Base-by-base conservation (phyloP, 495 filamentous ascomycete genomes). In the Hypoxylon rickii region DNA sequence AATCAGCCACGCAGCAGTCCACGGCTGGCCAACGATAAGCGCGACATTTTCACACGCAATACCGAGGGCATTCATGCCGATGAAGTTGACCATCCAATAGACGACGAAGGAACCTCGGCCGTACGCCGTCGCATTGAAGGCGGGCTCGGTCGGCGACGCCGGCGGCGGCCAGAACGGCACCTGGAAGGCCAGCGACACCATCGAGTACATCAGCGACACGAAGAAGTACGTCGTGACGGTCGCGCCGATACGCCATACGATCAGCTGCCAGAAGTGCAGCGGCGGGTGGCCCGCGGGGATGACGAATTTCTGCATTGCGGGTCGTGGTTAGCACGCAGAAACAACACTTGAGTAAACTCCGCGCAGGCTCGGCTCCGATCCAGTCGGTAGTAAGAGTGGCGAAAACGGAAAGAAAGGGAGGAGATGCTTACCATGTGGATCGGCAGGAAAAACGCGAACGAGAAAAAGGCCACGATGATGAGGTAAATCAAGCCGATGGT, bases 71-170 rank as follows among this genome's bases (percentile, higher is more conserved):
- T 74, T 75, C 86, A 90, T 89, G 3, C 87, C 86, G 1, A 84
- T 71, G 69, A 77, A 89, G 56, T 89, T 90, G 13, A 88, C 67
- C 86, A 89, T 88, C 86, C 86, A 89, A 64, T 86, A 89, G 0
- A 89, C 84, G 0, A 81, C 69, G 45, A 90, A 89, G 0, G 81
- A 85, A 11, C 74, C 85, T 15, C 74, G 66, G 2, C 79, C 77
- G 65, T 87, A 89, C 0, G 79, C 82, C 33, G 84, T 84, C 0
- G 83, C 66, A 34, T 79, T 76, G 19, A 57, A 61, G 0, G 77
- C 74, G 6, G 77, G 62, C 1, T 75, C 51, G 4, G 73, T 76
- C n/a, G 71, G 64, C 10, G 78, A 71, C 1, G 73, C 79, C 0
- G 73, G 66, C 8, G 52, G 51, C 49, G 76, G 79, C 5, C 59